These are phyloP conservation scores for Canavalia ensiformis DNA, from an alignment of 306 rosid genomes.

Conservation along the genomic window DNA sequence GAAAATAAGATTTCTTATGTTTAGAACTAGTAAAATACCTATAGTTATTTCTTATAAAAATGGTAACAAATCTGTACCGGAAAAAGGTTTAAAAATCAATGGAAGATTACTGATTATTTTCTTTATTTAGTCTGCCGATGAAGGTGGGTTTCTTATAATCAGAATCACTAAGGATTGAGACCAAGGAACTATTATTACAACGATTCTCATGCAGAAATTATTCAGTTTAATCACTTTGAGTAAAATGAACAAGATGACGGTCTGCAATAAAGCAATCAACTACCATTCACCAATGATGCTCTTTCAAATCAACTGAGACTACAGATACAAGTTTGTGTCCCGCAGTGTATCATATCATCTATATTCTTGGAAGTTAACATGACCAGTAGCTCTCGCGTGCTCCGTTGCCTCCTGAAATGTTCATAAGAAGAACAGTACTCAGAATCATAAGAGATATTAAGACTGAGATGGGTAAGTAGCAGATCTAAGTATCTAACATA, in stretches of 20 bases:
- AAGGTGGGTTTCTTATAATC: background rate
- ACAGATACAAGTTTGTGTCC: slow-evolving; percentile 23
- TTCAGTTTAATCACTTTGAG: background rate
- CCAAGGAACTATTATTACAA: slow-evolving; percentile 30
- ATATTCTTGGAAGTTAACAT: slow-evolving; percentile 93
- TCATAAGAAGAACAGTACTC: slow-evolving; percentile 17
- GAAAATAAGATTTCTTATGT: too few relatives aligned
- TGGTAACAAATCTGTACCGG: background rate
- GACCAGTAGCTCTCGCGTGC: slow-evolving; percentile 93
- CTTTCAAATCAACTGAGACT: slow-evolving; percentile 40
- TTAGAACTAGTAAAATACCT: too few relatives aligned
- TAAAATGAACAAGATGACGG: background rate
- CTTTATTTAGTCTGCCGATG: slow-evolving; percentile 13
- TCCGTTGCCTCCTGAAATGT: slow-evolving; percentile 86
- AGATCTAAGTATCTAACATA: background rate
- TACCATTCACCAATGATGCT: slow-evolving; percentile 9
- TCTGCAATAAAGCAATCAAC: slow-evolving; percentile 33
- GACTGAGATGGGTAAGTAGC: slow-evolving; percentile 6
- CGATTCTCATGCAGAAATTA: slow-evolving; percentile 20
- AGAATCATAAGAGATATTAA: slow-evolving; percentile 24
- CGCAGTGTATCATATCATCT: slow-evolving; percentile 66
- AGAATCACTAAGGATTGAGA: background rate
- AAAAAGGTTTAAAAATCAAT: too few relatives aligned
- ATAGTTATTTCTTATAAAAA: too few relatives aligned
- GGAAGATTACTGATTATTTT: background rate